Evolutionary conservation across 306 rosid genomes (phyloP).

Genomic region (Bauhinia variegata): DNA sequence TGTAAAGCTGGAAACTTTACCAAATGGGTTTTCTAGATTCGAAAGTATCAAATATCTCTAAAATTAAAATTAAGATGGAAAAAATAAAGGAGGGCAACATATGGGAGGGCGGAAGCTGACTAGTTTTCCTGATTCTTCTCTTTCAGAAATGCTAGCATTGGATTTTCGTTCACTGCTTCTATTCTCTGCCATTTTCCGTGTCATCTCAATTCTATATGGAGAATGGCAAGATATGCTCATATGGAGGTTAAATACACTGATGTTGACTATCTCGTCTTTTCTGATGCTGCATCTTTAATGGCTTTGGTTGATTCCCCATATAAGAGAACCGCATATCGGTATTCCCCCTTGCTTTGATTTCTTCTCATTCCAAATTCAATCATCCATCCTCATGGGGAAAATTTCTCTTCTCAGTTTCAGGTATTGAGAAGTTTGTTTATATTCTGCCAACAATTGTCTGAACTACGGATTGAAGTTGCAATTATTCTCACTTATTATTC

Average conservation of each 20-base stretch:
- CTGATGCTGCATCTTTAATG: constrained; percentile 87
- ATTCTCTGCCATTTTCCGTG: constrained; percentile 67
- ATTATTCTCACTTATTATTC: too few relatives aligned
- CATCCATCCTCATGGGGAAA: constrained; percentile 86
- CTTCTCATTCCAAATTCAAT: constrained; percentile 73
- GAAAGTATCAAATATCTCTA: too few relatives aligned
- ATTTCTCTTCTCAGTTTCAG: constrained; percentile 83
- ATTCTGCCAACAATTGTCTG: background rate
- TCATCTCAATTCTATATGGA: constrained; percentile 67
- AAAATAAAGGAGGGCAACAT: too few relatives aligned
- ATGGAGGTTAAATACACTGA: constrained; percentile 93
- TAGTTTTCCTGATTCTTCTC: background rate
- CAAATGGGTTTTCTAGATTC: constrained; percentile 5
- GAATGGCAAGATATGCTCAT: constrained; percentile 95
- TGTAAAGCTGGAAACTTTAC: constrained; percentile 34
- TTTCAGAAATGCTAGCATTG: constrained; percentile 44
- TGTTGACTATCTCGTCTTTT: constrained; percentile 85
- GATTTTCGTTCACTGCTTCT: constrained; percentile 46
- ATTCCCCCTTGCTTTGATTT: constrained; percentile 86
- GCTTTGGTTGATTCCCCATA: constrained; percentile 83
- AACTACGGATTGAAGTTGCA: background rate
- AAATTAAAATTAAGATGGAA: too few relatives aligned
- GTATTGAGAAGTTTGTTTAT: constrained; percentile 38
- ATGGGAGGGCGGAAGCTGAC: too few relatives aligned
- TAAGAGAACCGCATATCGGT: constrained; percentile 80